Evolutionary conservation across 2,329 filamentous ascomycete genomes (phyloP), one percentile per base, ranked within the genome.

Genomic region (Diplodia mutila): DNA sequence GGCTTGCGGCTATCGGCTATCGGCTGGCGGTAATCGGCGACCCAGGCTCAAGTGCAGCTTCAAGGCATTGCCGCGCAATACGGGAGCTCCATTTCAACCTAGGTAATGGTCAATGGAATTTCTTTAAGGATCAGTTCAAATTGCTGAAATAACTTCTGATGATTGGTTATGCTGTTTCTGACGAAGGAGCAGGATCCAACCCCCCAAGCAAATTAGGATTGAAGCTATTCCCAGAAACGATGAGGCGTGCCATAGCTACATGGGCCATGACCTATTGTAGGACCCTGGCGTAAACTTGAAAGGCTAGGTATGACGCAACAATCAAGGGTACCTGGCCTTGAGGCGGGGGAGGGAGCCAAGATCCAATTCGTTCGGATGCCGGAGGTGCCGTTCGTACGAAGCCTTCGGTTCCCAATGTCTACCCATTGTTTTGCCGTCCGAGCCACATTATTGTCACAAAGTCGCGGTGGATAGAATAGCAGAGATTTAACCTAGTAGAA

Each of bases 1-100:
- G 59, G 59, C 29, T 37, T 34, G 18, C 57, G 57, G 57, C 42
- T 23, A 63, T 46, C 39, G 57, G 55, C 25, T 21, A 61, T 32
- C 25, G 57, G 42, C 5, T 51, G n/a, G 6, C 55, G 25, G 39
- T 1, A 7, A n/a, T 27, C n/a, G 9, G 53, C 2, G 12, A 37
- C 9, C 53, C n/a, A 21, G 51, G 29, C 29, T 7, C 29, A 12
- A 34, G 12, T 2, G 11, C 27, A 16, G 3, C 29, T 37, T 37
- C 11, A 12, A 37, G 2, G 3, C 34, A 37, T 37, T 37, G 8
- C 11, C 11, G 2, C 34, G 11, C 11, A n/a, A 46, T 21, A 46
- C 4, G 21, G 18, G 16, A 18, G 18, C 16, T 7, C 9, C 29
- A 7, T 32, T 32, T 1, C 29, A 32, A 32, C 9, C 29, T 32